Percentiles rank a stretch among this genome's conserved stretches.
Conservation (phyloP, 768 basidiomycete genomes). For the Ramaria rubella region DNA sequence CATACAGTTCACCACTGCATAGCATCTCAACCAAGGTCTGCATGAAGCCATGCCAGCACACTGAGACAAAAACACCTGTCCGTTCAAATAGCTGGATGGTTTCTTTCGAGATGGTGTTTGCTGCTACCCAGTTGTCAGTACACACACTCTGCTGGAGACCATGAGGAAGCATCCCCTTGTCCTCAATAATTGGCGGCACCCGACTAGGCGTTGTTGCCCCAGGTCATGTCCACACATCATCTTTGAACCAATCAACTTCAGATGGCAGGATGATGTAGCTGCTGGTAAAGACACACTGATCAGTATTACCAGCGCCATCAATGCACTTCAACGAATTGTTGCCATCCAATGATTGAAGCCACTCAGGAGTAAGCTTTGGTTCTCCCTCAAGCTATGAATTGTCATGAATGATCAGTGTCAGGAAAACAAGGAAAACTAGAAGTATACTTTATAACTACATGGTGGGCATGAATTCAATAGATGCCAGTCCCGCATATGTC, state of each 20-base stretch:
- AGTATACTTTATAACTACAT: neutral
- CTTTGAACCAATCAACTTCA: slow-evolving; percentile 18
- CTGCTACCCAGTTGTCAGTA: slow-evolving; percentile 29
- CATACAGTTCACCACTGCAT: slow-evolving; percentile 19
- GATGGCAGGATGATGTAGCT: slow-evolving; percentile 21
- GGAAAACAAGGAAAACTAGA: neutral
- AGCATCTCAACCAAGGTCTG: slow-evolving; percentile 17
- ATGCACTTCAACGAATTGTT: slow-evolving; percentile 20
- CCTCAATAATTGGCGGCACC: neutral
- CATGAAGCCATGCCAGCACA: slow-evolving; percentile 30
- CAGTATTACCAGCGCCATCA: neutral
- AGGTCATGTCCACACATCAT: slow-evolving; percentile 11
- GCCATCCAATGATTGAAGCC: neutral
- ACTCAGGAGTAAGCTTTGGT: neutral
- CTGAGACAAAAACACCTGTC: slow-evolving; percentile 31
- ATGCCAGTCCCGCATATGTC: neutral
- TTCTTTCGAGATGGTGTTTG: slow-evolving; percentile 22
- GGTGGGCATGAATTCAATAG: neutral
- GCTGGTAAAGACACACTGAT: slow-evolving; percentile 2
- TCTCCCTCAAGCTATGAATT: neutral
- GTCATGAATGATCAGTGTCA: neutral
- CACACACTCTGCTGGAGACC: slow-evolving; percentile 10
- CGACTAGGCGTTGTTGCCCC: neutral
- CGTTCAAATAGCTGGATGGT: slow-evolving; percentile 33
- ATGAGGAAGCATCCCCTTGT: neutral